A percentile compares a stretch with the other conserved stretches of the same genome.
Conservation (phyloP, 2,329 filamentous ascomycete genomes). For the Phialocephala sp. region DNA sequence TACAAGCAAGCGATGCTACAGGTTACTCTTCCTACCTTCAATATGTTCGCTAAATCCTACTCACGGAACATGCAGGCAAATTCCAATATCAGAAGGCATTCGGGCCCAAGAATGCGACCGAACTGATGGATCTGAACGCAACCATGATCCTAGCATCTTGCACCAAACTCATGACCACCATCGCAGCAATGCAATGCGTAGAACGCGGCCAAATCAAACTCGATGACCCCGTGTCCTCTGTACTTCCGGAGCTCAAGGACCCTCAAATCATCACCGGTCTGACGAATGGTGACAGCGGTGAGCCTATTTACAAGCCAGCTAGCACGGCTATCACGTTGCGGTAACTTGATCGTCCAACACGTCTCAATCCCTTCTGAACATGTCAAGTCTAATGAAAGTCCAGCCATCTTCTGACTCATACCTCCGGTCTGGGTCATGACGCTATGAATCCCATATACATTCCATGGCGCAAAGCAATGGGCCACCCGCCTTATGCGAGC, state of each 20-base stretch:
- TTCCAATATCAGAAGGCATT: conserved; percentile 46
- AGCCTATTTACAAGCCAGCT: conserved; percentile 26
- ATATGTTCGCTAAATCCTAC: neutral
- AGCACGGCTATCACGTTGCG: conserved; percentile 33
- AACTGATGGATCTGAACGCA: conserved; percentile 55
- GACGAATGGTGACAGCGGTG: conserved; percentile 20
- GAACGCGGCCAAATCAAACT: conserved; percentile 55
- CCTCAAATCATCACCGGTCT: conserved; percentile 34
- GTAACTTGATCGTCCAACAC: conserved; percentile 12
- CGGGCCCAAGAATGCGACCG: conserved; percentile 57
- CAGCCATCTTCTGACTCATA: conserved; percentile 31
- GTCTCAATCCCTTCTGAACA: no score
- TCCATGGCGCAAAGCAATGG: conserved; percentile 18
- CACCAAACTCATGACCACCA: conserved; percentile 59
- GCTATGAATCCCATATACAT: conserved; percentile 19
- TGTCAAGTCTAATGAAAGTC: neutral
- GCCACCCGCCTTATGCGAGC: conserved; percentile 9
- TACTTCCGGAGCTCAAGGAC: conserved; percentile 35
- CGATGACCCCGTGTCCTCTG: conserved; percentile 47
- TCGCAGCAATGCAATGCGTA: conserved; percentile 62
- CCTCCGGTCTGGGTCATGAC: conserved; percentile 31
- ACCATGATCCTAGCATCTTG: conserved; percentile 58
- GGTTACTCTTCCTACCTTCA: conserved; percentile 13
- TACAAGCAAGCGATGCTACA: conserved; percentile 26
- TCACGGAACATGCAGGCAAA: conserved; percentile 35